Percentiles rank a stretch among this genome's conserved stretches.
Evolutionary conservation across 1,284 basidiomycete genomes (phyloP).

Genomic region (Ustilago cynodontis): DNA sequence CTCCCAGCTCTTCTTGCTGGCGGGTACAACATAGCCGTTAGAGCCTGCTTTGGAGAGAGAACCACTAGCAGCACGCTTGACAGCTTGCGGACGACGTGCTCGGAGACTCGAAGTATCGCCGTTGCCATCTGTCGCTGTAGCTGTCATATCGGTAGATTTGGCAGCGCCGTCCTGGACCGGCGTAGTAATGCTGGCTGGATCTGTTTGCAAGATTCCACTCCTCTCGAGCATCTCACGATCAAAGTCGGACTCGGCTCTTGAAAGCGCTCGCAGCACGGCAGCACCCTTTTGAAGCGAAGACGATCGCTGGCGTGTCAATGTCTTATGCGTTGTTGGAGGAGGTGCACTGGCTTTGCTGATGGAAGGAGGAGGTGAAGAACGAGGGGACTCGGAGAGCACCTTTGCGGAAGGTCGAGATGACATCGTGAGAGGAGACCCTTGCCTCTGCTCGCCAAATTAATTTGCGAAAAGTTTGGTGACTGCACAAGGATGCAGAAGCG

Average conservation of each 20-base stretch:
- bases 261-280: conserved; percentile 64
- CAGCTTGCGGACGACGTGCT: conserved; percentile 24
- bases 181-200: conserved; percentile 21
- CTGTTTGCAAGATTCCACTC: conserved; percentile 16
- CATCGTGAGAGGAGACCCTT: conserved; percentile 6
- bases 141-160: conserved; percentile 9
- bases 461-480: no score
- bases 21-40: conserved; percentile 16
- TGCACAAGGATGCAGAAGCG: no score
- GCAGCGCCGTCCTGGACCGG: conserved; percentile 18
- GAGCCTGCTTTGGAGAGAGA: conserved; percentile 15
- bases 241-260: conserved; percentile 58
- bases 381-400: conserved; percentile 37
- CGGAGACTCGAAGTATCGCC: conserved; percentile 16
- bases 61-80: conserved; percentile 21
- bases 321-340: conserved; percentile 19
- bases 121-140: neutral
- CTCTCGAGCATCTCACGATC: conserved; percentile 47
- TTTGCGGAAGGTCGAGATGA: conserved; percentile 26
- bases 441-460: neutral
- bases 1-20: conserved; percentile 73
- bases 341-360: conserved; percentile 12
- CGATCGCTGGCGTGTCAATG: conserved; percentile 50
- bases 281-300: conserved; percentile 65
- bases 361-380: conserved; percentile 36